A percentile compares a stretch with the other conserved stretches of the same genome.
Conservation (phyloP, 805 yeast species). For the Saturnispora sanitii region DNA sequence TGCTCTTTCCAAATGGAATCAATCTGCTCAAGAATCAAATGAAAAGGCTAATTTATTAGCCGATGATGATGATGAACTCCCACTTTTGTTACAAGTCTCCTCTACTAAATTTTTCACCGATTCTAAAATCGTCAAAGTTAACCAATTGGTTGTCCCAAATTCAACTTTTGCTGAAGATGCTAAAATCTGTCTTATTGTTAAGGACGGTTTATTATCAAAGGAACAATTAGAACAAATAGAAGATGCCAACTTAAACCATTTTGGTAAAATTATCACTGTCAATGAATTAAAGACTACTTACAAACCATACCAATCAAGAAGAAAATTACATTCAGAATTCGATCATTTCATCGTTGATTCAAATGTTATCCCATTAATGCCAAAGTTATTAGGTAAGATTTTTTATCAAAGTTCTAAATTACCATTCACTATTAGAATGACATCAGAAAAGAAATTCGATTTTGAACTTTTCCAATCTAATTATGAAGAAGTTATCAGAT, state of each 20-base stretch:
- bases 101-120: slow-evolving; percentile 55
- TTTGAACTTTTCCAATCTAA: slow-evolving; percentile 45
- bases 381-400: slow-evolving; percentile 71
- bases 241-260: slow-evolving; percentile 34
- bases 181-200: slow-evolving; percentile 55
- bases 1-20: slow-evolving; percentile 56
- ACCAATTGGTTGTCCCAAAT: slow-evolving; percentile 36
- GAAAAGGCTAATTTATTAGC: slow-evolving; percentile 42
- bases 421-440: slow-evolving; percentile 51
- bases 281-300: slow-evolving; percentile 72
- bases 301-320: slow-evolving; percentile 81
- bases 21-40: slow-evolving; percentile 22
- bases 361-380: slow-evolving; percentile 66
- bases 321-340: slow-evolving; percentile 57
- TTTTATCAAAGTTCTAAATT: slow-evolving; percentile 55
- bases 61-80: slow-evolving; percentile 43
- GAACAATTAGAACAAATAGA: slow-evolving; percentile 38
- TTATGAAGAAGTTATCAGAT: slow-evolving; percentile 45
- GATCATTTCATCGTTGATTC: slow-evolving; percentile 84
- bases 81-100: slow-evolving; percentile 51
- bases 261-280: slow-evolving; percentile 53
- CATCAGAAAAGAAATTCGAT: slow-evolving; percentile 26
- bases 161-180: slow-evolving; percentile 33
- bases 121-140: slow-evolving; percentile 50
- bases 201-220: slow-evolving; percentile 46